phyloP scores from a whole-genome alignment of 345 rosid species.

The Brassica cretica region DNA sequence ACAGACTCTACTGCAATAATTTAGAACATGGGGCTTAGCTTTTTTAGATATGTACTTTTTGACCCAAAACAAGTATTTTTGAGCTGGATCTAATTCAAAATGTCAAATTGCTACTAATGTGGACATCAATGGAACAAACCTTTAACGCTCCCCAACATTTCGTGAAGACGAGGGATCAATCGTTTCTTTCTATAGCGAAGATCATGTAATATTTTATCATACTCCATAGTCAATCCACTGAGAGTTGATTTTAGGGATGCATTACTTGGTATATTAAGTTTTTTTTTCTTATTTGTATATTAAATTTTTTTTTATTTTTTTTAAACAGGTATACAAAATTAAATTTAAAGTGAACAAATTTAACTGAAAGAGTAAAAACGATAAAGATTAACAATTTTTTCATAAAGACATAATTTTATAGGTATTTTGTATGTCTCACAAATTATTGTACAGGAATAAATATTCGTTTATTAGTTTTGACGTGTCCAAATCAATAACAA shows the following conservation, averaged over 20 bases:
- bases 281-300: background rate
- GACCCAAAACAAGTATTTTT: background rate
- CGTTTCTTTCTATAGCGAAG: background rate
- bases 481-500: constrained; percentile 15
- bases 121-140: constrained; percentile 3
- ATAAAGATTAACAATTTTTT: background rate
- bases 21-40: constrained; percentile 21
- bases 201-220: background rate
- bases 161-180: background rate
- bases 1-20: constrained; percentile 10
- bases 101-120: background rate
- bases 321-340: background rate
- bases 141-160: background rate
- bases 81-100: background rate
- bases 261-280: background rate
- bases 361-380: background rate
- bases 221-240: background rate
- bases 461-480: constrained; percentile 1
- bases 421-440: background rate
- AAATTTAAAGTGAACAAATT: background rate
- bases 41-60: background rate
- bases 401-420: background rate
- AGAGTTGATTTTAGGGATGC: background rate
- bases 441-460: background rate
- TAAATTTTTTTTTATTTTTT: background rate